These are phyloP conservation scores for Cymodocea nodosa DNA, from an alignment of 116 monocot species.

Conservation along the genomic window DNA sequence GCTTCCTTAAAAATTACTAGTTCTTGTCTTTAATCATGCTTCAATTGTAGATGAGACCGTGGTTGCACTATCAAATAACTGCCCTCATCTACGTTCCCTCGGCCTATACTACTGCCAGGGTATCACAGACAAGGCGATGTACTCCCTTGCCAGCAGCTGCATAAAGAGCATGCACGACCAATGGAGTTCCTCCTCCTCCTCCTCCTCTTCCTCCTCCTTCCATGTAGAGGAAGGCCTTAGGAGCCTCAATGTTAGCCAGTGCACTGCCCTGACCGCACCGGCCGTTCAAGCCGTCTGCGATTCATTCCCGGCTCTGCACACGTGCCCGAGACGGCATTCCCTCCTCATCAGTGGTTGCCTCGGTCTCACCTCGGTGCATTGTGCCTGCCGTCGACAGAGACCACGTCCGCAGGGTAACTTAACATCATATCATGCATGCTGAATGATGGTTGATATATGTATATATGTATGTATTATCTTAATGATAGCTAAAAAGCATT, in stretches of 20 bases:
- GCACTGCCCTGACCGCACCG: constrained; percentile 80
- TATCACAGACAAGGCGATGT: constrained; percentile 92
- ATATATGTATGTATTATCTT: no score
- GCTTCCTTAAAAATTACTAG: no score
- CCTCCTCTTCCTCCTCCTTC: neutral
- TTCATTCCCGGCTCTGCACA: constrained; percentile 81
- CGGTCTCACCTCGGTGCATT: constrained; percentile 81
- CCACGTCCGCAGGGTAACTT: neutral
- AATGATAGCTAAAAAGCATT: no score
- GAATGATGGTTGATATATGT: no score
- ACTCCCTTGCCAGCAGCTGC: constrained; percentile 69
- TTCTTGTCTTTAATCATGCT: no score
- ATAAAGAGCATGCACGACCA: constrained; percentile 27
- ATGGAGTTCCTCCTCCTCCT: no score
- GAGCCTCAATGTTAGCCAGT: constrained; percentile 89
- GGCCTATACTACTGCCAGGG: constrained; percentile 90
- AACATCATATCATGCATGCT: no score
- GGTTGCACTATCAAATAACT: constrained; percentile 69
- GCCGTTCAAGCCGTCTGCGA: constrained; percentile 87
- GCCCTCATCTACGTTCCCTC: constrained; percentile 54
- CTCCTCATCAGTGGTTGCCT: constrained; percentile 94
- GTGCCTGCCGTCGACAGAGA: constrained; percentile 29
- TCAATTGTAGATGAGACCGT: constrained; percentile 74
- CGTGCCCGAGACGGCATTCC: constrained; percentile 68
- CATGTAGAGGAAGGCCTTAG: constrained; percentile 29